Percentiles rank a stretch among this genome's conserved stretches.
phyloP scores from a whole-genome alignment of 306 rosid species.

The Senna tora region DNA sequence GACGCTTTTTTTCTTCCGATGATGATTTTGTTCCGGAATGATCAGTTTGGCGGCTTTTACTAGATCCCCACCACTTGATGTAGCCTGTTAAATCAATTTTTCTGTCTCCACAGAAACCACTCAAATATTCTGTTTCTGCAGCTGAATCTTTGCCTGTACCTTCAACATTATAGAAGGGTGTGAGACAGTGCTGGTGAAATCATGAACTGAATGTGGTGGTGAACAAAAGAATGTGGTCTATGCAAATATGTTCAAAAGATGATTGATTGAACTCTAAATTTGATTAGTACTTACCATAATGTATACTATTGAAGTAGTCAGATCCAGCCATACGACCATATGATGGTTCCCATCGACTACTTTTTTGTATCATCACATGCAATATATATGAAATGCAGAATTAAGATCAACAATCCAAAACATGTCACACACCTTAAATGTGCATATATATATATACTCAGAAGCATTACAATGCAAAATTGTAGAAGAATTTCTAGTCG shows the following conservation, averaged over 20 bases:
- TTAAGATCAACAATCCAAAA: conserved; percentile 34
- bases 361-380: conserved; percentile 43
- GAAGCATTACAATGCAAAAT: conserved; percentile 3
- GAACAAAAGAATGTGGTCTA: conserved; percentile 13
- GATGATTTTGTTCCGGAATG: conserved; percentile 58
- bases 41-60: conserved; percentile 70
- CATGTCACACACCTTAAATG: conserved; percentile 30
- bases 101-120: conserved; percentile 72
- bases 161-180: conserved; percentile 36
- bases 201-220: conserved; percentile 4
- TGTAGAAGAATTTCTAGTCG: conserved; percentile 8
- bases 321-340: conserved; percentile 84
- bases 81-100: conserved; percentile 84
- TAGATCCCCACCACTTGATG: conserved; percentile 96
- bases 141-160: conserved; percentile 83
- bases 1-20: conserved; percentile 67
- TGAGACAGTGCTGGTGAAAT: conserved; percentile 31
- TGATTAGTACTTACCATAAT: conserved; percentile 67
- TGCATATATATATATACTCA: not conserved
- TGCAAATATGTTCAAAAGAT: conserved; percentile 28
- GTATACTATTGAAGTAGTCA: conserved; percentile 73
- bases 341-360: conserved; percentile 89
- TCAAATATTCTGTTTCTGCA: conserved; percentile 65
- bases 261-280: conserved; percentile 28
- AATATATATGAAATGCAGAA: conserved; percentile 40